A percentile compares a stretch with the other conserved stretches of the same genome.
These are phyloP conservation scores for Citrullus mucosospermus DNA, from an alignment of 306 rosid genomes.

Conservation along the genomic window DNA sequence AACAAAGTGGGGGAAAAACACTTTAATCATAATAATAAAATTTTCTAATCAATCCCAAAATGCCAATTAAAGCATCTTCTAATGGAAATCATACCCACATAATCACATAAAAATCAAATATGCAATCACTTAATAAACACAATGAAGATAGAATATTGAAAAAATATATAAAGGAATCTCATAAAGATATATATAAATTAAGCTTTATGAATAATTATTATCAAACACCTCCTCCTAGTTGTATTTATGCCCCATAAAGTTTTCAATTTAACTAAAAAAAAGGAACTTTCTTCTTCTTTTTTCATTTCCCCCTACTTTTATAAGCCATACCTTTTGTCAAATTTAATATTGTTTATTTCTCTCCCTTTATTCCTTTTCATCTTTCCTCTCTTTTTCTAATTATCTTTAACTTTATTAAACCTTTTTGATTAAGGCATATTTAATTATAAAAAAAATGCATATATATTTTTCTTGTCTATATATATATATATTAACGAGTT, in stretches of 20 bases:
- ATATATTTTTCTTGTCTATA: no score
- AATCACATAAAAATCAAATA: neutral
- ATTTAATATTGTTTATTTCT: neutral
- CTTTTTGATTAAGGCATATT: neutral
- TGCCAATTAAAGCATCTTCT: neutral
- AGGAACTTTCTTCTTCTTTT: neutral
- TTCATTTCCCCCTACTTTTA: neutral
- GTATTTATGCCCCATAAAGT: neutral
- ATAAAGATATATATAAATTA: neutral
- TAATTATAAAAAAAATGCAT: no score
- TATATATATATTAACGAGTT: no score
- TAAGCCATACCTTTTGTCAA: neutral
- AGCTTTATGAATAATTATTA: neutral
- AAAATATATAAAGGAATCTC: neutral
- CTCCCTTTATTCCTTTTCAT: neutral
- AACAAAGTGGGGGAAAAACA: neutral
- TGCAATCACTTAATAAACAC: neutral
- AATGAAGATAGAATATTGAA: no score
- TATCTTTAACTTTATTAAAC: neutral
- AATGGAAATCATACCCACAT: no score
- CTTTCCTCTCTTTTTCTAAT: neutral
- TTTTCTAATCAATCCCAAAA: no score
- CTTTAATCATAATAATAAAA: no score
- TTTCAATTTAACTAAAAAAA: neutral
- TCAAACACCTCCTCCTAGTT: neutral